Evolutionary conservation across 129 eudicot species (phyloP).

Genomic region (Glebionis coronaria): DNA sequence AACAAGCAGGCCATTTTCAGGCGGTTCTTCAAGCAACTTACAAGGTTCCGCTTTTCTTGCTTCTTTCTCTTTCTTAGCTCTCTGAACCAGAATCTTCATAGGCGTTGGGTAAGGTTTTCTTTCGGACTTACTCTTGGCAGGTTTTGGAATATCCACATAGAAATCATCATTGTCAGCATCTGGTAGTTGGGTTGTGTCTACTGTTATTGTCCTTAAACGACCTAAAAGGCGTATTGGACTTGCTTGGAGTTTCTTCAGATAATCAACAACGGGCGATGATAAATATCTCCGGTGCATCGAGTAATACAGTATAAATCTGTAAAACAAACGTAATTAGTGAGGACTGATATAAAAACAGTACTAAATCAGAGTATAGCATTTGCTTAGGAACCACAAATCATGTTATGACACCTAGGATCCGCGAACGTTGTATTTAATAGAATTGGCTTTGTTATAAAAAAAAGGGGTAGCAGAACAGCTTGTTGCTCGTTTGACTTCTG

Average conservation of each 20-base stretch:
- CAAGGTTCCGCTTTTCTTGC: slow-evolving; percentile 53
- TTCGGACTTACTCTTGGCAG: slow-evolving; percentile 48
- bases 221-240: slow-evolving; percentile 9
- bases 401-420: no score
- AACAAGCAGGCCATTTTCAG: slow-evolving; percentile 63
- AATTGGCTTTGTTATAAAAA: no score
- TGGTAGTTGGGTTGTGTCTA: slow-evolving; percentile 20
- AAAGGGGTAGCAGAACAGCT: no score
- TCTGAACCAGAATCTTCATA: slow-evolving; percentile 51
- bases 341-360: no score
- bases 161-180: slow-evolving; percentile 23
- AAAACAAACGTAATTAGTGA: no score
- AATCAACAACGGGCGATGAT: not conserved
- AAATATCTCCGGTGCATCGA: slow-evolving; percentile 33
- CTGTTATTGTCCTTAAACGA: slow-evolving; percentile 27
- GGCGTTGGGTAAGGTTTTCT: slow-evolving; percentile 69
- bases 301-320: not conserved
- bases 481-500: no score
- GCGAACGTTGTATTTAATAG: no score
- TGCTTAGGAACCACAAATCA: no score
- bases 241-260: slow-evolving; percentile 16
- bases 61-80: slow-evolving; percentile 58
- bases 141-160: slow-evolving; percentile 47
- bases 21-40: slow-evolving; percentile 50
- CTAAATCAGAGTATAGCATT: no score